A percentile compares a stretch with the other conserved stretches of the same genome.
phyloP scores from a whole-genome alignment of 306 rosid species.

The Prunus mira region DNA sequence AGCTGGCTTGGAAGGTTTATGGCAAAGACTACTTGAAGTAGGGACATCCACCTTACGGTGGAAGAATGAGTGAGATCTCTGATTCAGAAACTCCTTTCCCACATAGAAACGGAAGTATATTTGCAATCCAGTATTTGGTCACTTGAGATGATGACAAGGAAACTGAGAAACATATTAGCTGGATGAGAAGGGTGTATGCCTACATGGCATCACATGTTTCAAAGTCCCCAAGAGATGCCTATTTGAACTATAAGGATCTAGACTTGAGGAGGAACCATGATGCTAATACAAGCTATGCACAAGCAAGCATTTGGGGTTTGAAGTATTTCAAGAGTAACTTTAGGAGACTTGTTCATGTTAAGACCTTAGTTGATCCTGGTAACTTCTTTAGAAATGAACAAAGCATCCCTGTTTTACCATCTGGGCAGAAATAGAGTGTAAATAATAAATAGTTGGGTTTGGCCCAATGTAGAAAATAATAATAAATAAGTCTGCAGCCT shows the following conservation, averaged over 20 bases:
- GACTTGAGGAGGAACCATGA: too few species aligned
- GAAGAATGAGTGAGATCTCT: slow-evolving; percentile 49
- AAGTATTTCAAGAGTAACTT: too few species aligned
- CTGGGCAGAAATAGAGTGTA: too few species aligned
- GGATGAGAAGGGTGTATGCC: slow-evolving; percentile 55
- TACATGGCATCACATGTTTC: slow-evolving; percentile 70
- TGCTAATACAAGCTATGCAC: too few species aligned
- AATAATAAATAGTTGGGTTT: too few species aligned
- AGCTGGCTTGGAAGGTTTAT: slow-evolving; percentile 50
- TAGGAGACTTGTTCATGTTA: too few species aligned
- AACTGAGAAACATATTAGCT: slow-evolving; percentile 33
- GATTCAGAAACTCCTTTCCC: slow-evolving; percentile 67
- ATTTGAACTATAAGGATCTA: slow-evolving; percentile 48
- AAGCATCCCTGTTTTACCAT: slow-evolving; percentile 19
- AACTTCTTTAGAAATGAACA: slow-evolving; percentile 32
- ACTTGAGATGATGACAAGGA: slow-evolving; percentile 39
- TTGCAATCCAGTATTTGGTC: slow-evolving; percentile 44
- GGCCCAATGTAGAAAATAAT: too few species aligned
- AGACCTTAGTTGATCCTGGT: too few species aligned
- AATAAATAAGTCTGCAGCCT: too few species aligned
- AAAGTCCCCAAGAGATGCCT: slow-evolving; percentile 58
- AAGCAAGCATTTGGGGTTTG: neutral
- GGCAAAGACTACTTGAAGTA: slow-evolving; percentile 54
- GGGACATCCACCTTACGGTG: slow-evolving; percentile 68
- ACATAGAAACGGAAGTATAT: slow-evolving; percentile 59